Percentiles rank a stretch among this genome's conserved stretches.
phyloP scores from a whole-genome alignment of 768 basidiomycete species.

The Leucogyrophana mollusca region DNA sequence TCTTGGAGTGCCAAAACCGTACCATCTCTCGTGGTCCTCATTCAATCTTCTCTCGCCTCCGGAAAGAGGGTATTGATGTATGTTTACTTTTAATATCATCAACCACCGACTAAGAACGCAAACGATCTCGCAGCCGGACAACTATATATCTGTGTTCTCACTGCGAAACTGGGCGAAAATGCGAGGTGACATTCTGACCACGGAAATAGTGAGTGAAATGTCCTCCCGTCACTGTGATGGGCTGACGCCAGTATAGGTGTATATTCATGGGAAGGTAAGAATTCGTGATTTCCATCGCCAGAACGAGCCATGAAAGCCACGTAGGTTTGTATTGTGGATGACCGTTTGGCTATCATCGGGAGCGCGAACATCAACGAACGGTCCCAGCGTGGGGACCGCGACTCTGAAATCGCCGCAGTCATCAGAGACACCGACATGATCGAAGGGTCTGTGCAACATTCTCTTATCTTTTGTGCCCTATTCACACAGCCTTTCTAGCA shows the following conservation, averaged over 20 bases:
- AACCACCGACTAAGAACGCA: neutral
- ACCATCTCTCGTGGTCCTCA: conserved; percentile 85
- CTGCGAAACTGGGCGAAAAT: conserved; percentile 94
- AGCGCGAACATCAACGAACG: conserved; percentile 99
- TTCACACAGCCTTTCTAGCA: conserved; percentile 40
- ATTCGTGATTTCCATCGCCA: neutral
- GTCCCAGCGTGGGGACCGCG: conserved; percentile 92
- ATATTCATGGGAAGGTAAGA: conserved; percentile 80
- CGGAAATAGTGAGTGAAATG: conserved; percentile 67
- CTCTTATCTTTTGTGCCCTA: neutral
- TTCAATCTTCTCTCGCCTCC: conserved; percentile 85
- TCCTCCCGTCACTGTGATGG: neutral
- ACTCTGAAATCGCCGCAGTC: conserved; percentile 92
- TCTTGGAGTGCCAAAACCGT: conserved; percentile 92
- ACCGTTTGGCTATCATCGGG: conserved; percentile 90
- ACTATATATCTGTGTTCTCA: conserved; percentile 89
- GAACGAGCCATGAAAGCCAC: neutral
- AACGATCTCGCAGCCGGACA: conserved; percentile 65
- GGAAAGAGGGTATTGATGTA: conserved; percentile 88
- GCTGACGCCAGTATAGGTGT: conserved; percentile 50
- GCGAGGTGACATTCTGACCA: conserved; percentile 77
- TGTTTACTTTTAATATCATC: conserved; percentile 24
- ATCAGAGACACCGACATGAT: conserved; percentile 98
- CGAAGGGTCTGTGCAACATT: conserved; percentile 57
- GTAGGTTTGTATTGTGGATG: conserved; percentile 80